phyloP scores from a whole-genome alignment of 192 early-diverging fungal genomes.

The Mortierella hygrophila region DNA sequence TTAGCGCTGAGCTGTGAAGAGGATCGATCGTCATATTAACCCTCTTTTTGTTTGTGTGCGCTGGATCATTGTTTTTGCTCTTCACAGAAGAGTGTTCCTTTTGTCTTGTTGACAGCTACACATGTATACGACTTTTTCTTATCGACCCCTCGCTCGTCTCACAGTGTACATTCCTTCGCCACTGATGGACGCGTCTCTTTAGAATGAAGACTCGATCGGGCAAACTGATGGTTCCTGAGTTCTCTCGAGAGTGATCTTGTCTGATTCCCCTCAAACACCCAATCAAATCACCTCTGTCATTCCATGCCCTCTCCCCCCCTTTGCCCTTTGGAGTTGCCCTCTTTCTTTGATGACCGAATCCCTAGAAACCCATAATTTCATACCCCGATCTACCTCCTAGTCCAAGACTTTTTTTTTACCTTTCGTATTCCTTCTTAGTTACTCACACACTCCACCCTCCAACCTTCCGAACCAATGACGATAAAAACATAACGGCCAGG shows the following conservation, averaged over 20 bases:
- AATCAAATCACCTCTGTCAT: background rate
- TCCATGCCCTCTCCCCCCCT: too few relatives aligned
- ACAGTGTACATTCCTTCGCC: too few relatives aligned
- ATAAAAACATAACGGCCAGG: background rate
- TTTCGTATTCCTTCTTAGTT: background rate
- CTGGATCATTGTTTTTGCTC: background rate
- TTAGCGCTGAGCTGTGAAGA: background rate
- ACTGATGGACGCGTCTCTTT: too few relatives aligned
- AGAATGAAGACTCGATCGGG: background rate
- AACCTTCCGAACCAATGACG: background rate
- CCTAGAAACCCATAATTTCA: background rate
- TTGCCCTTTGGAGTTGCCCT: background rate
- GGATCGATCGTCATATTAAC: background rate
- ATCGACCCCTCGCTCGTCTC: too few relatives aligned
- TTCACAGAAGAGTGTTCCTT: background rate
- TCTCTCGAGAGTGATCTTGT: background rate
- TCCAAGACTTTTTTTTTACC: background rate
- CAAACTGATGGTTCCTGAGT: background rate
- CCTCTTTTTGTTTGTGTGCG: background rate
- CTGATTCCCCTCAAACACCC: background rate
- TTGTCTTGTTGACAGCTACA: too few relatives aligned
- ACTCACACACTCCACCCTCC: background rate
- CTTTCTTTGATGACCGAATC: background rate
- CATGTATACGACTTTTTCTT: too few relatives aligned
- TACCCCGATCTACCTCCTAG: background rate